Conservation (phyloP, 371 early-diverging fungal species). For the Saksenaea oblongispora region DNA sequence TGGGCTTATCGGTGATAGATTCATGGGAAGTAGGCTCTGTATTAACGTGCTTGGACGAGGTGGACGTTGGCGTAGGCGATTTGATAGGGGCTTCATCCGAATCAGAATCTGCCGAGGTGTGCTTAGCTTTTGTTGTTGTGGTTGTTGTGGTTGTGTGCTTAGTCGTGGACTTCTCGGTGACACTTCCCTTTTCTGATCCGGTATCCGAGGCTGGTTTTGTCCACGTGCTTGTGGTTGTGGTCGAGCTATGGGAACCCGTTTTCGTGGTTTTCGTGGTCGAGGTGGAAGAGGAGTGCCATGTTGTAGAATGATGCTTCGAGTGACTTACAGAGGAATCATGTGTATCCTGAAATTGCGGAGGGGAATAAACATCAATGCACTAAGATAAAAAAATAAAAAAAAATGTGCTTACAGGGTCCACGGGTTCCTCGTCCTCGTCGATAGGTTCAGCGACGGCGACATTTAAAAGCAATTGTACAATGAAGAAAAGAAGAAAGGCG, state of each 20-base stretch:
- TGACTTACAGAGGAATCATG: slow-evolving; percentile 1
- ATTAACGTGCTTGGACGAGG: neutral
- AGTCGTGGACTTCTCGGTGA: slow-evolving; percentile 2
- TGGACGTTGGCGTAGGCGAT: neutral
- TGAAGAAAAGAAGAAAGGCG: slow-evolving; percentile 17
- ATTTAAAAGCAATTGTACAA: slow-evolving; percentile 13
- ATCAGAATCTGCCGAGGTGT: neutral
- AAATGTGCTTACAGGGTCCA: neutral
- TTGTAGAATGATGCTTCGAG: neutral
- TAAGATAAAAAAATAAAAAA: neutral
- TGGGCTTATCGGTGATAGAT: neutral
- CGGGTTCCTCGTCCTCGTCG: neutral
- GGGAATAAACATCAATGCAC: neutral
- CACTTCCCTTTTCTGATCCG: neutral
- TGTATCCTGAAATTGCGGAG: neutral
- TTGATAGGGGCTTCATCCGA: slow-evolving; percentile 1
- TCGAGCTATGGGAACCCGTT: neutral
- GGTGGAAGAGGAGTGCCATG: neutral
- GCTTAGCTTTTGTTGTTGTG: neutral
- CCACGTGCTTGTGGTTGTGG: neutral
- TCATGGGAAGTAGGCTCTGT: neutral
- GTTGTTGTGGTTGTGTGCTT: neutral
- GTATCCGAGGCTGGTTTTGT: slow-evolving; percentile 6
- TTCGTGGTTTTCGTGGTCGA: neutral
- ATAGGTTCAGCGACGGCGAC: slow-evolving; percentile 10